Conservation (phyloP, 768 basidiomycete species). For the Trametes punicea region DNA sequence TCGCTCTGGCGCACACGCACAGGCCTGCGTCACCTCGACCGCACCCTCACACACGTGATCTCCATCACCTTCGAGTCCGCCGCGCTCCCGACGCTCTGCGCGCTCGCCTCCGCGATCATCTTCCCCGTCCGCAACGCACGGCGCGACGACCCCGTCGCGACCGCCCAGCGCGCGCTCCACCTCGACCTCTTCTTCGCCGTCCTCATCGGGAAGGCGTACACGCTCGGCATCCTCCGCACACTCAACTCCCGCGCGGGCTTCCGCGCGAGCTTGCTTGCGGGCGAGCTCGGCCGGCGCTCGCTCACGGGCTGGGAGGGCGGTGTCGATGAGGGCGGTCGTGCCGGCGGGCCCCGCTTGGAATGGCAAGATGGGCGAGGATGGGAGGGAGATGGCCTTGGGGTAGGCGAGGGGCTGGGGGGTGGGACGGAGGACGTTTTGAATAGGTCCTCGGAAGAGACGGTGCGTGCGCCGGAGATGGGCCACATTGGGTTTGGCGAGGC, state of each 20-base stretch:
- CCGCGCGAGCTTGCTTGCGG: slow-evolving; percentile 35
- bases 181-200: slow-evolving; percentile 43
- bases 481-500: neutral
- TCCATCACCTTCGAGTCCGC: slow-evolving; percentile 40
- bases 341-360: neutral
- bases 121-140: slow-evolving; percentile 19
- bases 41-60: slow-evolving; percentile 38
- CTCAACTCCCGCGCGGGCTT: slow-evolving; percentile 31
- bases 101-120: slow-evolving; percentile 31
- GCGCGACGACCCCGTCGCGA: neutral
- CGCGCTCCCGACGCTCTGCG: slow-evolving; percentile 33
- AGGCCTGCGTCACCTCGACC: slow-evolving; percentile 36
- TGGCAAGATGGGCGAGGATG: no score
- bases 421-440: neutral
- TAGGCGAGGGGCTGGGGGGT: neutral
- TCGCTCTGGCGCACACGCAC: slow-evolving; percentile 40
- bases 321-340: neutral
- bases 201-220: slow-evolving; percentile 48
- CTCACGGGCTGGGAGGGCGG: slow-evolving; percentile 34
- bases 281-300: slow-evolving; percentile 41
- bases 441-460: neutral
- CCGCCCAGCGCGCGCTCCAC: slow-evolving; percentile 3
- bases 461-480: neutral
- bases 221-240: slow-evolving; percentile 28
- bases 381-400: neutral